Evolutionary conservation across 352 stramenopile genomes (phyloP).

Genomic region (Globisporangium solare): DNA sequence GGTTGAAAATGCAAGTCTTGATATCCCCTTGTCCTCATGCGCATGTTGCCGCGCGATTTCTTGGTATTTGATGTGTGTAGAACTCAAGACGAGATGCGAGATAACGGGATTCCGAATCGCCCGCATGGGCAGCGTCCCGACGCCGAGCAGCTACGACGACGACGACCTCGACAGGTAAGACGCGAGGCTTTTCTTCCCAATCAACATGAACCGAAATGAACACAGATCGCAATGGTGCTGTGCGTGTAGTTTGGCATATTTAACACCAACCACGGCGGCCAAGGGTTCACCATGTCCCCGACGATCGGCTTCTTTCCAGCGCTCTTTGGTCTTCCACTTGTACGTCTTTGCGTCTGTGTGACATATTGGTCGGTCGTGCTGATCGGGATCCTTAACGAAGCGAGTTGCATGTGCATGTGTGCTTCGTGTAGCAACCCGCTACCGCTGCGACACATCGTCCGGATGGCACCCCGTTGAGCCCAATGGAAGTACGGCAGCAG

Average conservation of each 20-base stretch:
- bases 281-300: constrained; percentile 48
- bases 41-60: too few relatives aligned
- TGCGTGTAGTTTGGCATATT: constrained; percentile 30
- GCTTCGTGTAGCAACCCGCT: constrained; percentile 34
- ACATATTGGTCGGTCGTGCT: neutral
- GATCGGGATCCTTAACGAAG: neutral
- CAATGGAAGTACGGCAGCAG: constrained; percentile 53
- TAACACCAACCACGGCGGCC: constrained; percentile 24
- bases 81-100: constrained; percentile 18
- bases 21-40: too few relatives aligned
- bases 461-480: constrained; percentile 40
- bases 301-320: constrained; percentile 83
- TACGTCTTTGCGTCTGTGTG: constrained; percentile 16
- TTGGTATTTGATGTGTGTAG: constrained; percentile 7
- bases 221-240: neutral
- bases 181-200: too few relatives aligned
- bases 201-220: neutral
- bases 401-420: constrained; percentile 27
- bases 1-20: neutral
- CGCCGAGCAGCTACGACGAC: constrained; percentile 49
- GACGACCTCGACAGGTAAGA: constrained; percentile 41
- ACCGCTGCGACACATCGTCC: constrained; percentile 29
- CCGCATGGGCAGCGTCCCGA: constrained; percentile 61
- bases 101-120: constrained; percentile 41
- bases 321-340: constrained; percentile 65